phyloP scores from a whole-genome alignment of 495 filamentous ascomycete genomes.

The Xylaria palmicola region DNA sequence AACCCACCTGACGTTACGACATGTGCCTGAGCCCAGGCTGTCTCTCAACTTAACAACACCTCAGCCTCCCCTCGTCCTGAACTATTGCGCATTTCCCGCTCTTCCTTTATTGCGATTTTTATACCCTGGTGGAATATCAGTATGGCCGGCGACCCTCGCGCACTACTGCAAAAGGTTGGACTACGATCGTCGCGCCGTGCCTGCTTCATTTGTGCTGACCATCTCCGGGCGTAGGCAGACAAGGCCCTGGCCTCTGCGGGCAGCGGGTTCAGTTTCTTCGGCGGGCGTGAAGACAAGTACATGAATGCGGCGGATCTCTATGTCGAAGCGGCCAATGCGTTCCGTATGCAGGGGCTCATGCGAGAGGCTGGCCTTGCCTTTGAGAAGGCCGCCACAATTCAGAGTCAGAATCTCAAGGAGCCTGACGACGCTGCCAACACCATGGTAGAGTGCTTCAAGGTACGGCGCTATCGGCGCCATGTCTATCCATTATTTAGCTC shows the following conservation, averaged over 20 bases:
- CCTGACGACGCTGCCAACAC: conserved; percentile 86
- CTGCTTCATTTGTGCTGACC: conserved; percentile 30
- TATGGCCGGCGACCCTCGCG: conserved; percentile 50
- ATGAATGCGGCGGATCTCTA: conserved; percentile 81
- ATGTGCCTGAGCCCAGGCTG: not conserved
- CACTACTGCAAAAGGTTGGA: conserved; percentile 46
- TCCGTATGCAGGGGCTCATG: conserved; percentile 69
- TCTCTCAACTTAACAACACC: not conserved
- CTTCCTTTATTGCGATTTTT: not conserved
- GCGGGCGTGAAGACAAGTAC: conserved; percentile 77
- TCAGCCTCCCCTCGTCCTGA: not conserved
- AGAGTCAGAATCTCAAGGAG: conserved; percentile 75
- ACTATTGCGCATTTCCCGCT: conserved; percentile 7
- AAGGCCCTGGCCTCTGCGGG: conserved; percentile 67
- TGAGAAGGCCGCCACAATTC: conserved; percentile 74
- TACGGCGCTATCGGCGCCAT: not conserved
- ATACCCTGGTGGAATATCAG: conserved; percentile 16
- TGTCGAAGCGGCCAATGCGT: conserved; percentile 78
- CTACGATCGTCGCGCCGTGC: conserved; percentile 21
- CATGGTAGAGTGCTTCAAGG: conserved; percentile 53
- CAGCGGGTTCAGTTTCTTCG: conserved; percentile 73
- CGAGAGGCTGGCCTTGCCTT: conserved; percentile 79
- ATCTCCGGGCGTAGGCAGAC: conserved; percentile 62
- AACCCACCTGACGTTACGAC: not conserved
- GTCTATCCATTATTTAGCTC: not conserved